Conservation (phyloP, 768 basidiomycete genomes). For the Tricholoma sp. region DNA sequence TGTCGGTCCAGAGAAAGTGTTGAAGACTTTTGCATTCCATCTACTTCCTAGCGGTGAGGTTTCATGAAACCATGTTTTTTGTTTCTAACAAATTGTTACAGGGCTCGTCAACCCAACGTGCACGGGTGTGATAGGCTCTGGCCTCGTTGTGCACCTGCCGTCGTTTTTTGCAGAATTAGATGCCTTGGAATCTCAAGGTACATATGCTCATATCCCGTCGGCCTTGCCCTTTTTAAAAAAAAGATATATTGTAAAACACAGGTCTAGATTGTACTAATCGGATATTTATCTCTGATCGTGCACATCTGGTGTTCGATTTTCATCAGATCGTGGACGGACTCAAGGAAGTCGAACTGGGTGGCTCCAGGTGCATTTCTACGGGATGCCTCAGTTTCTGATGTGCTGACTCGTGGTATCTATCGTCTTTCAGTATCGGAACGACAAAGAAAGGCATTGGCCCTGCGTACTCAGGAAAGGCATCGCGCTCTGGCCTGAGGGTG, state of each 20-base stretch:
- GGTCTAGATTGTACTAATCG: slow-evolving; percentile 83
- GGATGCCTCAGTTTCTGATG: slow-evolving; percentile 1
- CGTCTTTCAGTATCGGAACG: slow-evolving; percentile 75
- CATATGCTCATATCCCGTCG: slow-evolving; percentile 6
- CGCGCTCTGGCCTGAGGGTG: slow-evolving; percentile 90
- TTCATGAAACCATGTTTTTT: not conserved
- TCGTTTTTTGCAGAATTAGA: slow-evolving; percentile 95
- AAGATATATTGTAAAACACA: slow-evolving; percentile 23
- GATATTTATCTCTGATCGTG: slow-evolving; percentile 91
- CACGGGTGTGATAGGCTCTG: slow-evolving; percentile 84
- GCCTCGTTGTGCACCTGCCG: slow-evolving; percentile 95
- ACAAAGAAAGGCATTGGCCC: slow-evolving; percentile 99
- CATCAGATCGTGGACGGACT: slow-evolving; percentile 99
- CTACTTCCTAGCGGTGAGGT: slow-evolving; percentile 80
- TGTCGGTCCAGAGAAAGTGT: slow-evolving; percentile 57
- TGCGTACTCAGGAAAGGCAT: slow-evolving; percentile 96
- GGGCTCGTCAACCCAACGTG: slow-evolving; percentile 86
- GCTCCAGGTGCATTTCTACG: slow-evolving; percentile 52
- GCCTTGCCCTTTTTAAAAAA: not conserved
- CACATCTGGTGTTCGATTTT: slow-evolving; percentile 97
- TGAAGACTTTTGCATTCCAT: slow-evolving; percentile 93
- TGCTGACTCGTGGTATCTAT: not conserved
- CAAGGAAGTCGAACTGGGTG: slow-evolving; percentile 96
- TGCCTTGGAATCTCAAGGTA: slow-evolving; percentile 78
- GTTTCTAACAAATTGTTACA: slow-evolving; percentile 18